These are phyloP conservation scores for Phoenix dactylifera DNA, from an alignment of 176 grass and related monocot genomes.

Conservation along the genomic window DNA sequence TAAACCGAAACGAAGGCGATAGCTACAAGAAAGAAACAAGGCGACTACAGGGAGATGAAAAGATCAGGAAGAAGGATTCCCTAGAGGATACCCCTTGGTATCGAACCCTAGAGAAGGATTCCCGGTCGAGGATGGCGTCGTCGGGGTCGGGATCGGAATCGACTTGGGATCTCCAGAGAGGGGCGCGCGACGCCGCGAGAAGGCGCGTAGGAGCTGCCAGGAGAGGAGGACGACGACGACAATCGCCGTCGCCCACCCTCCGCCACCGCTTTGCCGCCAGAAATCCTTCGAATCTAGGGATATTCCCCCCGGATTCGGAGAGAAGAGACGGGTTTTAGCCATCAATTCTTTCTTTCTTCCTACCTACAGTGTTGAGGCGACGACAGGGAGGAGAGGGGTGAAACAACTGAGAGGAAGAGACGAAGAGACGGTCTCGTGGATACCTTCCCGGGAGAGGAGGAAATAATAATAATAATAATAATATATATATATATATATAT, in stretches of 20 bases:
- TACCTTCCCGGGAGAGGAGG: no score
- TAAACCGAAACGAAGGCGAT: background rate
- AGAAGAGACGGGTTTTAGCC: background rate
- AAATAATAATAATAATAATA: no score
- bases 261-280: constrained; percentile 30
- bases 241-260: constrained; percentile 51
- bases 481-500: no score
- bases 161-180: background rate
- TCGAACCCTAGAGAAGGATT: background rate
- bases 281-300: constrained; percentile 19
- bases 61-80: background rate
- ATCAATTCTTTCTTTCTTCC: background rate
- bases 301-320: background rate
- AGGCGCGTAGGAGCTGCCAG: constrained; percentile 27
- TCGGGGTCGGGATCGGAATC: background rate
- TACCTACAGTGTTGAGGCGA: no score
- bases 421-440: no score
- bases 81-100: background rate
- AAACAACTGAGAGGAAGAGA: no score
- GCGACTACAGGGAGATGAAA: background rate
- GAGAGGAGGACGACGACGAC: constrained; percentile 41
- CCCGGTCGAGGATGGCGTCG: background rate
- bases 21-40: background rate
- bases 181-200: constrained; percentile 19
- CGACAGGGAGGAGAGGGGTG: no score